Conservation (phyloP, 345 rosid genomes). For the Limnanthes douglasii region DNA sequence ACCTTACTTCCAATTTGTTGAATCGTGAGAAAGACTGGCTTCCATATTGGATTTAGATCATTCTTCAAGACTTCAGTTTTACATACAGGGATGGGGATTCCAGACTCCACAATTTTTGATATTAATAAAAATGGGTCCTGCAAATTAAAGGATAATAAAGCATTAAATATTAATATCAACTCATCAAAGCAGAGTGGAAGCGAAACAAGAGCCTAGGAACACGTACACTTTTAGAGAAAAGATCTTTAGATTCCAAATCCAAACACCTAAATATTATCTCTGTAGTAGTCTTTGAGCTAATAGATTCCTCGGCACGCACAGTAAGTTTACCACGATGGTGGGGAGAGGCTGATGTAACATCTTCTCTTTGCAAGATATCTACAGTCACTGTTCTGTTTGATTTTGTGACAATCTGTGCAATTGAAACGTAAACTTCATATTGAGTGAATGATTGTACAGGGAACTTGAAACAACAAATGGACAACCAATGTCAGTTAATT, state of each 20-base stretch:
- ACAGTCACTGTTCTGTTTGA: constrained; percentile 30
- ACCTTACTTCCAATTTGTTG: constrained; percentile 96
- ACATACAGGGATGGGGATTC: constrained; percentile 53
- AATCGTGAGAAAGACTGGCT: constrained; percentile 55
- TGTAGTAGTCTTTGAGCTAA: constrained; percentile 49
- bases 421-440: neutral
- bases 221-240: constrained; percentile 76
- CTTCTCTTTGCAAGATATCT: constrained; percentile 38
- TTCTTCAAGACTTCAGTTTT: constrained; percentile 86
- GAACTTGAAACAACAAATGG: no score
- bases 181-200: constrained; percentile 5
- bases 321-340: constrained; percentile 41
- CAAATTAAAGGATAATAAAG: constrained; percentile 10
- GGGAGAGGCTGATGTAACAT: constrained; percentile 21
- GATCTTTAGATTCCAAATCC: constrained; percentile 65
- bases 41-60: constrained; percentile 56
- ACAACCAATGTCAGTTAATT: no score
- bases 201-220: constrained; percentile 6
- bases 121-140: constrained; percentile 90
- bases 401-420: constrained; percentile 56
- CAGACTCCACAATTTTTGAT: constrained; percentile 58
- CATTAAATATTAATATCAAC: neutral
- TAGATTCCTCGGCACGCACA: constrained; percentile 77
- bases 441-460: no score
- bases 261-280: constrained; percentile 70